Conservation (phyloP, 306 rosid genomes). For the Ziziphus jujuba region DNA sequence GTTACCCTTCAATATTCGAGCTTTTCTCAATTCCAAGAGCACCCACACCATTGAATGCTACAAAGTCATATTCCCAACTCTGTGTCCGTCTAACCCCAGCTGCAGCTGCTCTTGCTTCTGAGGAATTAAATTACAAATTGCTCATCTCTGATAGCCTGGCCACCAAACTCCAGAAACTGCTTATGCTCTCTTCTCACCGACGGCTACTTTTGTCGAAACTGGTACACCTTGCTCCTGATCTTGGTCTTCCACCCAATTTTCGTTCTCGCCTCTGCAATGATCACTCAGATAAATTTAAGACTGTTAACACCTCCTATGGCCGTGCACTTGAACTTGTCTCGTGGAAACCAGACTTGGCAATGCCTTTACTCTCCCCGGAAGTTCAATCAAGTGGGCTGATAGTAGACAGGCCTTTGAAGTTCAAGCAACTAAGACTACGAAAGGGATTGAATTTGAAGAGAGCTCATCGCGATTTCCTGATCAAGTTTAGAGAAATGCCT, state of each 20-base stretch:
- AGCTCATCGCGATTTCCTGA: constrained; percentile 66
- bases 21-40: constrained; percentile 63
- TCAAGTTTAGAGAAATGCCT: constrained; percentile 72
- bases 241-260: constrained; percentile 85
- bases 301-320: constrained; percentile 79
- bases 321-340: constrained; percentile 90
- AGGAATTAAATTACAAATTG: constrained; percentile 54
- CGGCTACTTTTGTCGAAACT: constrained; percentile 69
- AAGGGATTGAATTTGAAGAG: constrained; percentile 85
- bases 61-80: constrained; percentile 65
- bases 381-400: constrained; percentile 50
- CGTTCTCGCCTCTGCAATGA: constrained; percentile 82
- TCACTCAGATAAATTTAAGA: constrained; percentile 73
- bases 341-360: constrained; percentile 66
- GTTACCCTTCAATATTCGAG: constrained; percentile 83
- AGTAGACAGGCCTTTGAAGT: constrained; percentile 88
- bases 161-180: constrained; percentile 79
- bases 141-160: constrained; percentile 62
- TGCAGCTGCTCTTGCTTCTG: constrained; percentile 74
- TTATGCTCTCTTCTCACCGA: constrained; percentile 78
- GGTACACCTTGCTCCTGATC: constrained; percentile 91
- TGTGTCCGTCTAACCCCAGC: constrained; percentile 91
- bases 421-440: constrained; percentile 76
- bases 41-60: constrained; percentile 70
- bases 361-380: constrained; percentile 46